These are phyloP conservation scores for Chernovozyma sophiae-reginae DNA, from an alignment of 1,139 yeast genomes.

Conservation along the genomic window DNA sequence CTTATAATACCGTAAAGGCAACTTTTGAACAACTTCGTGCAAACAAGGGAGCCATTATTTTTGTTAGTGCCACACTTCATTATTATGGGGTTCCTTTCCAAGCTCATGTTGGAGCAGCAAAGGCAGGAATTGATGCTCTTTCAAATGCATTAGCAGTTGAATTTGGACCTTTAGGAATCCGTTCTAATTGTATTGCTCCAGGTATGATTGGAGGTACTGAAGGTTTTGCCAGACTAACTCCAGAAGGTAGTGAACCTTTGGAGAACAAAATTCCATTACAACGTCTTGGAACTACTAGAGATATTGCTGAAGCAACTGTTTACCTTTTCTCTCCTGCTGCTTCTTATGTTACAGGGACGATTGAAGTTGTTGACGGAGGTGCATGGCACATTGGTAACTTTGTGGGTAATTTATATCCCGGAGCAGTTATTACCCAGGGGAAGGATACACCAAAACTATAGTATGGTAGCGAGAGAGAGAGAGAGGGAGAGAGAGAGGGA, in stretches of 20 bases:
- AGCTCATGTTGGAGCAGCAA: conserved; percentile 89
- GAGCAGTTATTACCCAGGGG: conserved; percentile 24
- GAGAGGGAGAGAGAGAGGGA: too few relatives aligned
- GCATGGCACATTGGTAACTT: conserved; percentile 72
- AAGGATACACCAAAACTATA: conserved; percentile 12
- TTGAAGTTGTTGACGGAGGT: conserved; percentile 85
- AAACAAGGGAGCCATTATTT: conserved; percentile 70
- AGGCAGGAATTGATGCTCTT: conserved; percentile 91
- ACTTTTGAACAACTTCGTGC: conserved; percentile 61
- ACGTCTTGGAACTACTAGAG: conserved; percentile 68
- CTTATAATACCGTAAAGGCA: conserved; percentile 87
- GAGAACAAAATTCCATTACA: conserved; percentile 64
- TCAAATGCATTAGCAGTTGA: conserved; percentile 85
- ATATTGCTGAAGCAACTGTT: conserved; percentile 87
- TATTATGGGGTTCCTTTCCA: conserved; percentile 91
- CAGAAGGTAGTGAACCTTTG: conserved; percentile 35
- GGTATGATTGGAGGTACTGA: conserved; percentile 85
- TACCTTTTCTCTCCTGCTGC: conserved; percentile 83
- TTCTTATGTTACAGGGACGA: conserved; percentile 69
- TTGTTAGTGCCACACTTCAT: conserved; percentile 89
- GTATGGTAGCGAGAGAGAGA: too few relatives aligned
- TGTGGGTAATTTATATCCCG: conserved; percentile 34
- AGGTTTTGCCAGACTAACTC: conserved; percentile 62
- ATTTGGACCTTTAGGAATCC: conserved; percentile 83
- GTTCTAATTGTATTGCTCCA: conserved; percentile 85